Evolutionary conservation across 768 basidiomycete genomes (phyloP).

Genomic region (Mycena amicta): DNA sequence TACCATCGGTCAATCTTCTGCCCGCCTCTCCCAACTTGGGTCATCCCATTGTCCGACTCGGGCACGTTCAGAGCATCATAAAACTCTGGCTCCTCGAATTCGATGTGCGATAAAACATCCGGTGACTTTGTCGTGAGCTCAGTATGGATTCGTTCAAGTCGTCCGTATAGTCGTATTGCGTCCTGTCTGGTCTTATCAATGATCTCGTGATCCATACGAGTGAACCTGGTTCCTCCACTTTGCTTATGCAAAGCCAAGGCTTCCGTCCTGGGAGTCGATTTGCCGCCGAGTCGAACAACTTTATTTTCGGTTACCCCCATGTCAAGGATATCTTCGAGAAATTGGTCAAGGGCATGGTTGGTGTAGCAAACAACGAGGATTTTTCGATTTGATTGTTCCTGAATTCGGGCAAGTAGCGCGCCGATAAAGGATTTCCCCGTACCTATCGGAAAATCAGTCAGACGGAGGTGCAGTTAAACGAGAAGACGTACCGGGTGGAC

Average conservation of each 20-base stretch:
- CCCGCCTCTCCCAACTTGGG: conserved; percentile 42
- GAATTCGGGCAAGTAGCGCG: conserved; percentile 61
- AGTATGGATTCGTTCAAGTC: conserved; percentile 31
- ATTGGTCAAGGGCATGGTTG: conserved; percentile 75
- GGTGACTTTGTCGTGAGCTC: conserved; percentile 20
- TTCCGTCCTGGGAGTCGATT: conserved; percentile 51
- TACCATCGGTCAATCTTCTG: conserved; percentile 37
- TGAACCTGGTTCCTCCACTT: conserved; percentile 24
- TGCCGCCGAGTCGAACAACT: conserved; percentile 64
- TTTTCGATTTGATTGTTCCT: conserved; percentile 50
- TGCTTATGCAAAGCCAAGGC: conserved; percentile 48
- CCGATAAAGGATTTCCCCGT: conserved; percentile 80
- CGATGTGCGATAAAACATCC: conserved; percentile 48
- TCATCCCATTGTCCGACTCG: conserved; percentile 46
- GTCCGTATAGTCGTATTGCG: conserved; percentile 9
- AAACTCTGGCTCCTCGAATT: conserved; percentile 50
- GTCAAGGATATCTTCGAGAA: conserved; percentile 61
- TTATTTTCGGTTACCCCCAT: conserved; percentile 53
- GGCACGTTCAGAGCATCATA: conserved; percentile 51
- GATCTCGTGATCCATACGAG: conserved; percentile 39
- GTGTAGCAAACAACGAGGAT: conserved; percentile 76
- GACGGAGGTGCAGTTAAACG: not conserved
- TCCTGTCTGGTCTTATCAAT: conserved; percentile 43
- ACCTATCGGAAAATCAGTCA: conserved; percentile 38
- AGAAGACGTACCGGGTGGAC: conserved; percentile 60